Conservation (phyloP, 805 yeast genomes). For the Suhomyces faveliae region DNA sequence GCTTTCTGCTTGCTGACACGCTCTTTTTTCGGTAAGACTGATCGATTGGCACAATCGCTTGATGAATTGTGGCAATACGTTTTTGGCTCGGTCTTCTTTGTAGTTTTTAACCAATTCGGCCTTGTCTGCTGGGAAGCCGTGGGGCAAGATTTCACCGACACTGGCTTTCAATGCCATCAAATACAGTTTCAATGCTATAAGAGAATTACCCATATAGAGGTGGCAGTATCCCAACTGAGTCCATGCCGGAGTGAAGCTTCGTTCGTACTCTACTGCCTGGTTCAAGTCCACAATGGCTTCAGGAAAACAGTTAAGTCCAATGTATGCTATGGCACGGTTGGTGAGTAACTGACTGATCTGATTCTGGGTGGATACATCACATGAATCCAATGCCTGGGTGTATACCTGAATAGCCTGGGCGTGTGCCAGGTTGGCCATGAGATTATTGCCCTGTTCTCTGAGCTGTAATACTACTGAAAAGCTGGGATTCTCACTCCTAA, state of each 20-base stretch:
- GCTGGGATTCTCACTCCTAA: not conserved
- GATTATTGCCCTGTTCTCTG: constrained; percentile 42
- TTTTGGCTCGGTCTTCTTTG: constrained; percentile 18
- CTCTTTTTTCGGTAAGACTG: constrained; percentile 35
- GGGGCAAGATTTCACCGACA: constrained; percentile 33
- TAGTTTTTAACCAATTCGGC: constrained; percentile 17
- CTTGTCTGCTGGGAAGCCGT: constrained; percentile 12
- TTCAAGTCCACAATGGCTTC: constrained; percentile 40
- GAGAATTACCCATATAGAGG: constrained; percentile 37
- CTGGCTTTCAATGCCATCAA: constrained; percentile 28
- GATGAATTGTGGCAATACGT: constrained; percentile 39
- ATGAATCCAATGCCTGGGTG: constrained; percentile 33
- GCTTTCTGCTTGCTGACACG: constrained; percentile 34
- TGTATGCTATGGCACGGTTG: constrained; percentile 42
- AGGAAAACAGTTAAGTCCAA: constrained; percentile 39
- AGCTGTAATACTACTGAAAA: constrained; percentile 13
- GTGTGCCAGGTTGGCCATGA: constrained; percentile 34
- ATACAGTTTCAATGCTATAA: constrained; percentile 34
- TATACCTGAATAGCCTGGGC: constrained; percentile 41
- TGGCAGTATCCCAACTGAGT: constrained; percentile 44
- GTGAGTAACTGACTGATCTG: constrained; percentile 33
- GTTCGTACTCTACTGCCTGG: constrained; percentile 28
- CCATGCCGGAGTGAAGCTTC: constrained; percentile 43
- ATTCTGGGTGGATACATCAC: constrained; percentile 13
- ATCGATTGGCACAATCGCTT: constrained; percentile 34